phyloP scores from a whole-genome alignment of 2,329 filamentous ascomycete genomes.

The Chalaropsis thielavioides region DNA sequence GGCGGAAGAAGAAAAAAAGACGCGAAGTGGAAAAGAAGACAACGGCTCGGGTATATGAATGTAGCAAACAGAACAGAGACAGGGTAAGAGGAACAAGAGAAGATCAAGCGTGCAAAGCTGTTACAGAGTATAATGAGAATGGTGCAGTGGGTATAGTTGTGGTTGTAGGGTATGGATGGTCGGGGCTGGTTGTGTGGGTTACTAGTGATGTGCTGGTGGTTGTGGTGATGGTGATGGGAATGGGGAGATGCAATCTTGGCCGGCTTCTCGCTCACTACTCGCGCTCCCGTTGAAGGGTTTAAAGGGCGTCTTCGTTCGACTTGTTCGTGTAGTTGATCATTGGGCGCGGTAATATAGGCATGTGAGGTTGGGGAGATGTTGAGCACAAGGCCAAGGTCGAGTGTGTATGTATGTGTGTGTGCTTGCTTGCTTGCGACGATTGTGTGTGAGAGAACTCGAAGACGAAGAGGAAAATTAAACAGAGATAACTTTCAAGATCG shows the following conservation, averaged over 20 bases:
- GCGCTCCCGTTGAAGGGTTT: slow-evolving; percentile 50
- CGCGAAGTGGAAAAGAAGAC: not conserved
- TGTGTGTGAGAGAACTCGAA: slow-evolving; percentile 22
- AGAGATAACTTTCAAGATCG: not conserved
- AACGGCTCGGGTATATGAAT: slow-evolving; percentile 4
- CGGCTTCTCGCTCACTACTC: slow-evolving; percentile 40
- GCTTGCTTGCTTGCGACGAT: not conserved
- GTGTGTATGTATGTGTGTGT: slow-evolving; percentile 10
- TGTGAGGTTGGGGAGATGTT: slow-evolving; percentile 25
- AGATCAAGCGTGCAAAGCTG: not conserved
- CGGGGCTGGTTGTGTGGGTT: too few relatives aligned
- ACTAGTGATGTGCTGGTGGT: not conserved
- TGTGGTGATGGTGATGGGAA: not conserved
- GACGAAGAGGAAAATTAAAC: not conserved
- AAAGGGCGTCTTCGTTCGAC: slow-evolving; percentile 52
- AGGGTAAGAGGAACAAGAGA: not conserved
- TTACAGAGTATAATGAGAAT: not conserved
- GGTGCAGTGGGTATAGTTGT: not conserved
- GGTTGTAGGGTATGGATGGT: not conserved
- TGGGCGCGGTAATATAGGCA: slow-evolving; percentile 21
- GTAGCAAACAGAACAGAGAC: not conserved
- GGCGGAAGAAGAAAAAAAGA: not conserved
- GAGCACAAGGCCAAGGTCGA: slow-evolving; percentile 30
- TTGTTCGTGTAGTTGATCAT: slow-evolving; percentile 39
- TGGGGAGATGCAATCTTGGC: slow-evolving; percentile 23